phyloP scores from a whole-genome alignment of 140 eudicot species.

The Flaveria floridana region DNA sequence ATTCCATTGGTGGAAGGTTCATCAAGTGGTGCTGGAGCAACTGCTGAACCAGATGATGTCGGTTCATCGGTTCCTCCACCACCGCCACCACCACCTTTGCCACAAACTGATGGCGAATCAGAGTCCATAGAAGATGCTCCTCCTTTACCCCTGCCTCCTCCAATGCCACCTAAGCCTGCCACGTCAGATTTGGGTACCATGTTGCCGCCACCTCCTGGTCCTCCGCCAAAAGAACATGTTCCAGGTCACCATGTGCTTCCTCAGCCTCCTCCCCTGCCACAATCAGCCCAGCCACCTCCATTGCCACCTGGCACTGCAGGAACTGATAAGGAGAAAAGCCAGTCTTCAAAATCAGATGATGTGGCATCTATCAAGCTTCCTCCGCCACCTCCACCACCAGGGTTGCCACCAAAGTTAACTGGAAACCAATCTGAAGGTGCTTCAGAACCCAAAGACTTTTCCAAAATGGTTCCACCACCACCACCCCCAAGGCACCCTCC shows the following conservation, averaged over 20 bases:
- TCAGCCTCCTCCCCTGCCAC: conserved; percentile 62
- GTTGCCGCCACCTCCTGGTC: conserved; percentile 65
- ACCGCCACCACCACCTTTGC: conserved; percentile 95
- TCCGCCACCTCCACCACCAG: conserved; percentile 91
- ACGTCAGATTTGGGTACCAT: conserved; percentile 43
- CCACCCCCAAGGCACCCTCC: conserved; percentile 86
- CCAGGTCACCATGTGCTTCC: conserved; percentile 52
- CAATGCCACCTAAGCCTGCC: conserved; percentile 76
- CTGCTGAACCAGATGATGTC: conserved; percentile 60
- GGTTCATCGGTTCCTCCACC: conserved; percentile 62
- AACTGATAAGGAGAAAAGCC: conserved; percentile 46
- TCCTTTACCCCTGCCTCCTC: conserved; percentile 80
- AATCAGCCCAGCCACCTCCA: conserved; percentile 53
- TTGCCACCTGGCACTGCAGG: conserved; percentile 72
- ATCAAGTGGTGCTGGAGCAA: conserved; percentile 65
- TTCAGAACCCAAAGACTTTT: conserved; percentile 49
- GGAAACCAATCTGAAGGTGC: conserved; percentile 48
- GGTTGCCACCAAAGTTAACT: conserved; percentile 48
- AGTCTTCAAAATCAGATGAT: conserved; percentile 49
- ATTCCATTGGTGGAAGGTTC: conserved; percentile 72
- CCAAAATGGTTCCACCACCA: conserved; percentile 70
- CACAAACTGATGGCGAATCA: conserved; percentile 54
- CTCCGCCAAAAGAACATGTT: conserved; percentile 61
- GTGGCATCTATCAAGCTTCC: conserved; percentile 55
- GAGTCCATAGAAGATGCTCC: conserved; percentile 53